Conservation (phyloP, 371 early-diverging fungal genomes). For the Rhizopus arrhizus region DNA sequence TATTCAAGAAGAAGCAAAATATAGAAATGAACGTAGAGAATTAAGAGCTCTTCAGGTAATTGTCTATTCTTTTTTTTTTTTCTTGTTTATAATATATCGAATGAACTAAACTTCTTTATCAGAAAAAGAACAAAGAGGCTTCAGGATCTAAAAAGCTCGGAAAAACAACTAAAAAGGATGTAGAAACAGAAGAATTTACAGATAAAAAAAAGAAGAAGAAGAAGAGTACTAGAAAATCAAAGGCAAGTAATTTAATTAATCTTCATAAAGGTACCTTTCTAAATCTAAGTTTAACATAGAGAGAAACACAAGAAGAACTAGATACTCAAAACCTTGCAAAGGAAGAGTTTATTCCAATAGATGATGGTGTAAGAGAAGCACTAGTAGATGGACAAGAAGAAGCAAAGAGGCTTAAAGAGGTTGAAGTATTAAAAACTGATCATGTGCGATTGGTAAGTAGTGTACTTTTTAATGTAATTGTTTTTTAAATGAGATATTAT, state of each 20-base stretch:
- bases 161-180: background rate
- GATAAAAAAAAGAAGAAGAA: constrained; percentile 32
- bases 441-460: constrained; percentile 33
- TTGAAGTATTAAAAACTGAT: constrained; percentile 27
- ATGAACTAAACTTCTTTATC: background rate
- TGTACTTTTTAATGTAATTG: background rate
- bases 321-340: constrained; percentile 24
- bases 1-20: constrained; percentile 57
- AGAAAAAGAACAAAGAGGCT: constrained; percentile 39
- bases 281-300: background rate
- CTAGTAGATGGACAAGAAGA: constrained; percentile 21
- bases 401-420: background rate
- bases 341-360: constrained; percentile 16
- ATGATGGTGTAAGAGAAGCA: constrained; percentile 23
- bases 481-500: background rate
- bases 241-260: background rate
- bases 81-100: background rate
- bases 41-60: constrained; percentile 38
- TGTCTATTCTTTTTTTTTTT: too few species aligned
- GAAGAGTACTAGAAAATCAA: constrained; percentile 20
- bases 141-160: constrained; percentile 8
- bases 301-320: constrained; percentile 1
- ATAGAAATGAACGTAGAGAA: constrained; percentile 44
- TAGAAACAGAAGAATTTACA: constrained; percentile 4
- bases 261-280: too few species aligned